Base-by-base conservation (phyloP, 2,329 filamentous ascomycete genomes). In the Aspergillus sp. region DNA sequence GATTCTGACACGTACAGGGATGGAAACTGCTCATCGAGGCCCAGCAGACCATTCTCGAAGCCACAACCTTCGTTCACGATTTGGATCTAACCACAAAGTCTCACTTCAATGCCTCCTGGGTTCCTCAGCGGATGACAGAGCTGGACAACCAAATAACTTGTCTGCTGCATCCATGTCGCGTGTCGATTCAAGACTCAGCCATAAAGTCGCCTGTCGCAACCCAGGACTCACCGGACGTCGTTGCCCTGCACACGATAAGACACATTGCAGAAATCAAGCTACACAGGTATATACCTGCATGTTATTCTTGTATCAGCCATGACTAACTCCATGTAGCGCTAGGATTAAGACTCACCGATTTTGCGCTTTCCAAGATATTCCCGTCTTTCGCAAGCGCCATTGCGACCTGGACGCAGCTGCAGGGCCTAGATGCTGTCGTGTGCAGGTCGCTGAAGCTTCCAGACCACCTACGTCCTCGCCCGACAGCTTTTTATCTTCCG, bases 341-440 rank as follows among this genome's bases (percentile, higher is more conserved):
- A 63, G 68, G n/a, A 71, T 73, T 27, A 73, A 73, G 58, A 54
- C 68, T 3, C 69, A 73, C 55, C 66, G 71, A n/a, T 68, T 71
- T 38, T 64, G 66, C 17, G 71, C 71, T 8, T 73, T 73, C 58
- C 64, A 62, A 39, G 71, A 73, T 47, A 59, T 67, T 3, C 66
- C 70, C 3, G 63, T 55, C 68, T 21, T 55, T 41, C 53, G 41
- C 27, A 42, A 44, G 39, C 53, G 53, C 23, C 53, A 55, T 39
- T 55, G 53, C 39, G 53, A 55, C 39, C 39, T 55, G 17, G 39
- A 47, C 6, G 53, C 53, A 15, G 41, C 53, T 5, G 8, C 11
- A 13, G 32, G 25, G 15, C 15, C 27, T 10, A 13, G 17, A n/a
- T 27, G 39, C 23, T 41, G 23, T 32, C 53, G 17, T 15, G 21